A percentile compares a stretch with the other conserved stretches of the same genome.
phyloP scores from a whole-genome alignment of 495 filamentous ascomycete genomes.

The Penicillium macrosclerotiorum region DNA sequence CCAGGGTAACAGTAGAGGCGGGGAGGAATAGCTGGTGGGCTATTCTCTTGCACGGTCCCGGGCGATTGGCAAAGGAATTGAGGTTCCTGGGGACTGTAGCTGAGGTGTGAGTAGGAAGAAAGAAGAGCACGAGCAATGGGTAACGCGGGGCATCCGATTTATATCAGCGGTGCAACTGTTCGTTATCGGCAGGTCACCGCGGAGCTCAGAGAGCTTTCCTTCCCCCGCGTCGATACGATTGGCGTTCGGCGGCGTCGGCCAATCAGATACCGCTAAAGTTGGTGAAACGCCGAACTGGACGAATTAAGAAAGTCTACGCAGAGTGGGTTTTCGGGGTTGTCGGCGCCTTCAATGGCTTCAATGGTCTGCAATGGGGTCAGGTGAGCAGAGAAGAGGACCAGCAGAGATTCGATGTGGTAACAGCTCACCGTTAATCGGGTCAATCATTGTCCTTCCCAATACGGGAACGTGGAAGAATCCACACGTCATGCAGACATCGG shows the following conservation, averaged over 20 bases:
- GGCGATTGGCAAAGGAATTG: background rate
- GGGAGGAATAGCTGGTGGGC: slow-evolving; percentile 12
- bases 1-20: slow-evolving; percentile 4
- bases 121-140: background rate
- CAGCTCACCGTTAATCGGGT: background rate
- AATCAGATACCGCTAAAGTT: slow-evolving; percentile 6
- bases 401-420: slow-evolving; percentile 22
- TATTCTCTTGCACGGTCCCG: slow-evolving; percentile 2
- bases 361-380: background rate
- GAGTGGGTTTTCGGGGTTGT: slow-evolving; percentile 2
- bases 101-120: background rate
- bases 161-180: slow-evolving; percentile 13
- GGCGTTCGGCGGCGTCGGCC: slow-evolving; percentile 20
- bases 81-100: background rate
- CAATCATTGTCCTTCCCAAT: too few species aligned
- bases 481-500: too few species aligned
- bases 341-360: background rate
- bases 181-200: slow-evolving; percentile 19
- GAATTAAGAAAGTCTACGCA: slow-evolving; percentile 31
- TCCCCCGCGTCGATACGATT: slow-evolving; percentile 26
- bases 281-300: slow-evolving; percentile 25
- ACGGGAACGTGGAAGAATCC: too few species aligned
- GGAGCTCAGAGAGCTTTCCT: slow-evolving; percentile 14
- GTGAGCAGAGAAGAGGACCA: too few species aligned
- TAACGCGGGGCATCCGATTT: slow-evolving; percentile 20